A percentile compares a stretch with the other conserved stretches of the same genome.
These are phyloP conservation scores for Pseudogymnoascus verrucosus DNA, from an alignment of 2,329 filamentous ascomycete genomes.

Conservation along the genomic window DNA sequence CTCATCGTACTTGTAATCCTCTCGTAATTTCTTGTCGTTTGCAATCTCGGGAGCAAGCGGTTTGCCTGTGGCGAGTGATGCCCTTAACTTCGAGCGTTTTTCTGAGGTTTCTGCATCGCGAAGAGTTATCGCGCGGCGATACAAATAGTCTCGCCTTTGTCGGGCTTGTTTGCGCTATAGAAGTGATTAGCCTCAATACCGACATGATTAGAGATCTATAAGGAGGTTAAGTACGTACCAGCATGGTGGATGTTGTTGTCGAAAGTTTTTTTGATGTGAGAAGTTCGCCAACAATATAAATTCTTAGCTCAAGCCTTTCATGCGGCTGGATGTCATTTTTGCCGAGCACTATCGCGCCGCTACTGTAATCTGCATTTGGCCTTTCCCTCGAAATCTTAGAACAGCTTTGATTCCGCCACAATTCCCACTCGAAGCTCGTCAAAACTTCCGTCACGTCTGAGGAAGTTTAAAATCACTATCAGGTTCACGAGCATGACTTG, in stretches of 20 bases:
- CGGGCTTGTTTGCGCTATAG: constrained; percentile 61
- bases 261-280: constrained; percentile 10
- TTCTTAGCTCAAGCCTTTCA: constrained; percentile 17
- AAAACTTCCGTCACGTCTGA: constrained; percentile 11
- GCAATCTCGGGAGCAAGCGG: constrained; percentile 74
- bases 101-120: constrained; percentile 89
- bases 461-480: constrained; percentile 11
- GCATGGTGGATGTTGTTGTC: constrained; percentile 8
- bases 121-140: constrained; percentile 77
- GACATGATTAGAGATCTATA: constrained; percentile 14
- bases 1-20: constrained; percentile 93
- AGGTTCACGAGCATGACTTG: constrained; percentile 25
- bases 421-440: constrained; percentile 13
- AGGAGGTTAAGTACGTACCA: neutral
- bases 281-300: constrained; percentile 15
- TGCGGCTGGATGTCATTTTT: constrained; percentile 11
- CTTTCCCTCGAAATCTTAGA: constrained; percentile 5
- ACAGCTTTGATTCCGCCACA: constrained; percentile 12
- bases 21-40: constrained; percentile 73
- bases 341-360: constrained; percentile 10
- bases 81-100: constrained; percentile 79
- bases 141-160: constrained; percentile 80
- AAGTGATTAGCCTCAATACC: constrained; percentile 6
- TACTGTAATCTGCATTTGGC: constrained; percentile 10
- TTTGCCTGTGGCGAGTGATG: constrained; percentile 81